Evolutionary conservation across 257 asterid genomes (phyloP), one percentile per base, ranked within the genome.

Genomic region (Vinca minor): DNA sequence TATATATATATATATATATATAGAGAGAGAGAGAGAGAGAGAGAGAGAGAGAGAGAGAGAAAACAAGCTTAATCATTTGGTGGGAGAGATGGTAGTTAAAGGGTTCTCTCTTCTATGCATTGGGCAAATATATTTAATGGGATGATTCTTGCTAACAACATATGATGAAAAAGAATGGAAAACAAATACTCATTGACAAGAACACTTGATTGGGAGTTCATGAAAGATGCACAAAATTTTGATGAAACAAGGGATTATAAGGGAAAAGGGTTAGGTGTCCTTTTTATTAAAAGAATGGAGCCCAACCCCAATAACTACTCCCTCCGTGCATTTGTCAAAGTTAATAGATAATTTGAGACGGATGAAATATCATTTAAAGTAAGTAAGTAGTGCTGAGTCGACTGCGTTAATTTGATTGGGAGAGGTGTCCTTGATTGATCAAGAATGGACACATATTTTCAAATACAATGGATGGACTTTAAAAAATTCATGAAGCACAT

Each of bases 401-500:
- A n/a, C n/a, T n/a, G n/a, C n/a, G n/a, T n/a, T n/a, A n/a, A n/a
- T n/a, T n/a, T n/a, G n/a, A n/a, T n/a, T n/a, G n/a, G n/a, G n/a
- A n/a, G n/a, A n/a, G n/a, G n/a, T n/a, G n/a, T 64, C 45, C 29
- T 46, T 47, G 18, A 34, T 39, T 46, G 54, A 68, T 59, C 59
- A 61, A 60, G 66, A 65, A 63, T 29, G 67, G 38, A 57, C 35
- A 34, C n/a, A 49, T 50, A 35, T 23, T 42, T 58, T 28, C 31
- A 64, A 65, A 68, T 76, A 68, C 66, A 73, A 41, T 42, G 56
- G 44, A 55, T 79, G 79, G 84, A 74, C 64, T 66, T 31, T 34
- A 34, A 34, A 34, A 59, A 38, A 47, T 53, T 63, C 45, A 7
- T 63, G 12, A 50, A 46, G 85, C 89, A 85, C 88, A 82, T 80